These are phyloP conservation scores for Xylogone sp. DNA, from an alignment of 2,329 filamentous ascomycete species.

Conservation along the genomic window DNA sequence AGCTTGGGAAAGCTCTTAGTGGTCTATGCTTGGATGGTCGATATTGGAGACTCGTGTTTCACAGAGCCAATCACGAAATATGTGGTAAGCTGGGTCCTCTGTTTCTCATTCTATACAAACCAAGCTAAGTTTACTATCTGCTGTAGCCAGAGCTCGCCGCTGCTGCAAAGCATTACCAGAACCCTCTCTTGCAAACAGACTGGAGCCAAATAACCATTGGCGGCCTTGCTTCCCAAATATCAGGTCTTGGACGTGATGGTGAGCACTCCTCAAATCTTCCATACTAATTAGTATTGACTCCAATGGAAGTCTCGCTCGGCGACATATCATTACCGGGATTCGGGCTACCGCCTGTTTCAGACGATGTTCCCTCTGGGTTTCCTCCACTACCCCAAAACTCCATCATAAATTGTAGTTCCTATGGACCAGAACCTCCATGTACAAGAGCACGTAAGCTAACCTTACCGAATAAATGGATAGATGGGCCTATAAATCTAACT, in stretches of 20 bases:
- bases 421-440: slow-evolving; percentile 27
- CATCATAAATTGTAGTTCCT: slow-evolving; percentile 33
- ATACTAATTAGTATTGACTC: slow-evolving; percentile 24
- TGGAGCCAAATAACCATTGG: slow-evolving; percentile 17
- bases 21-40: slow-evolving; percentile 36
- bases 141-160: slow-evolving; percentile 31
- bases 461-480: slow-evolving; percentile 17
- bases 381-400: slow-evolving; percentile 4
- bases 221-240: slow-evolving; percentile 15
- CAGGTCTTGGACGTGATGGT: slow-evolving; percentile 19
- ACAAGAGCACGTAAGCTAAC: slow-evolving; percentile 26
- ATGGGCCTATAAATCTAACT: not conserved
- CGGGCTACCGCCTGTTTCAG: slow-evolving; percentile 31
- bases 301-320: not conserved
- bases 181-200: slow-evolving; percentile 12
- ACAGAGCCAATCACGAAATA: slow-evolving; percentile 38
- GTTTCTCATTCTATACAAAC: slow-evolving; percentile 2
- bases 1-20: slow-evolving; percentile 44
- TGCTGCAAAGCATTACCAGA: slow-evolving; percentile 3
- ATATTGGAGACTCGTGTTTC: slow-evolving; percentile 36
- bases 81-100: slow-evolving; percentile 14
- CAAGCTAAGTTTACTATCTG: not conserved
- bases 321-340: slow-evolving; percentile 23
- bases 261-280: slow-evolving; percentile 10
- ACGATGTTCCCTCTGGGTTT: slow-evolving; percentile 22